Base-by-base conservation (phyloP, 2,329 filamentous ascomycete genomes). In the Colletotrichum gigasporum region DNA sequence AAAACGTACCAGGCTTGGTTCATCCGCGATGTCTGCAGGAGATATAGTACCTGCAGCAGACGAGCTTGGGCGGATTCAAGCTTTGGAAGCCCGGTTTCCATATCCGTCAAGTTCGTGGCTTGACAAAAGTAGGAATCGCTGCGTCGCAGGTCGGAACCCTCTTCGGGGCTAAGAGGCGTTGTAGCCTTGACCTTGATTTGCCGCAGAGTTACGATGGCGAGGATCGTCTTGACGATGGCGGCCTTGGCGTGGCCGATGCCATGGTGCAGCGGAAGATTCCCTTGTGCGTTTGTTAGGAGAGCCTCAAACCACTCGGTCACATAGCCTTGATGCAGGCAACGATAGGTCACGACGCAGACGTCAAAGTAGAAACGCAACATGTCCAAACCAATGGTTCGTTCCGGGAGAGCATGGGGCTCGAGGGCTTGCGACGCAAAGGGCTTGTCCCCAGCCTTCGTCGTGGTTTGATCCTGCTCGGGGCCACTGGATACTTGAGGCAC, bases 1-100 rank as follows among this genome's bases (percentile, higher is more conserved):
- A 89, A 89, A 4, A 82, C 76, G 69, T 85, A 87, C 85, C 86
- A 89, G n/a, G 84, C 86, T 44, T 87, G 84, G 57, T 88, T 89
- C 69, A 87, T 83, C 0, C 87, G 79, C 1, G 85, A 87, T 0
- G 86, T 86, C 5, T 82, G 83, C 0, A 89, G 76, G 16, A 89
- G 77, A 63, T 87, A 89, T 8, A 88, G 77, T 9, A 85, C 85
- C 67, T 88, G 85, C 1, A 87, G 77, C 0, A 89, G 71, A 18
- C 85, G 78, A 18, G 84, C 85, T 71, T 90, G 87, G 1, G 86
- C 85, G 0, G 83, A 85, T 37, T 88, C 84, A 2, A 89, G 68
- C 14, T 79, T 79, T 0, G 85, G 84, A 5, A 82, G 79, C 0
- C 86, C 86, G 1, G 82, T 82, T 61, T 88, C 86, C 34, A 76